Percentiles rank a stretch among this genome's conserved stretches.
These are phyloP conservation scores for Alternaria consortialis DNA, from an alignment of 2,329 filamentous ascomycete genomes.

Conservation along the genomic window DNA sequence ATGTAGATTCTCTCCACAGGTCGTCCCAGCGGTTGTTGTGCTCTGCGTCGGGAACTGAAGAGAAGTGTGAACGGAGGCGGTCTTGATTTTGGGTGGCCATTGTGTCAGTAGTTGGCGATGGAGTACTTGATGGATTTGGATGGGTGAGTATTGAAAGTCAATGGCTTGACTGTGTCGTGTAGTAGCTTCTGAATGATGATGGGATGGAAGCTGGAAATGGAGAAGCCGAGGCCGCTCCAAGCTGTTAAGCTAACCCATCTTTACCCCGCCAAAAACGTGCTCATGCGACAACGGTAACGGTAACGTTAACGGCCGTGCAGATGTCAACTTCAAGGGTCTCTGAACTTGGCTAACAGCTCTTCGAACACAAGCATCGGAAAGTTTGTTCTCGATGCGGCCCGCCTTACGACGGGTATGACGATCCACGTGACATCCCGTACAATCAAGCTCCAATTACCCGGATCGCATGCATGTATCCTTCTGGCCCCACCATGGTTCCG, in stretches of 20 bases:
- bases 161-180: neutral
- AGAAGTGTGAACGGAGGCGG: slow-evolving; percentile 55
- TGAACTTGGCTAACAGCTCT: neutral
- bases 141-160: neutral
- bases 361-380: neutral
- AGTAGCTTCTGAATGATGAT: neutral
- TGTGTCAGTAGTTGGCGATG: neutral
- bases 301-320: slow-evolving; percentile 1
- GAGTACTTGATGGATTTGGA: neutral
- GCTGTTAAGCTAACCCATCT: neutral
- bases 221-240: slow-evolving; percentile 1
- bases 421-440: neutral
- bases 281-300: neutral
- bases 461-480: slow-evolving; percentile 3
- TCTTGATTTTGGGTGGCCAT: slow-evolving; percentile 46
- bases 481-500: neutral
- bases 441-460: slow-evolving; percentile 1
- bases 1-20: slow-evolving; percentile 28
- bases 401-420: neutral
- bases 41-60: slow-evolving; percentile 49
- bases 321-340: neutral
- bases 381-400: neutral
- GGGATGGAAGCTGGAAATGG: neutral
- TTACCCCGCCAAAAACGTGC: slow-evolving; percentile 6
- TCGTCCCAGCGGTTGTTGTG: slow-evolving; percentile 42